phyloP scores from a whole-genome alignment of 129 eudicot species.

The Heracleum sosnowskyi region DNA sequence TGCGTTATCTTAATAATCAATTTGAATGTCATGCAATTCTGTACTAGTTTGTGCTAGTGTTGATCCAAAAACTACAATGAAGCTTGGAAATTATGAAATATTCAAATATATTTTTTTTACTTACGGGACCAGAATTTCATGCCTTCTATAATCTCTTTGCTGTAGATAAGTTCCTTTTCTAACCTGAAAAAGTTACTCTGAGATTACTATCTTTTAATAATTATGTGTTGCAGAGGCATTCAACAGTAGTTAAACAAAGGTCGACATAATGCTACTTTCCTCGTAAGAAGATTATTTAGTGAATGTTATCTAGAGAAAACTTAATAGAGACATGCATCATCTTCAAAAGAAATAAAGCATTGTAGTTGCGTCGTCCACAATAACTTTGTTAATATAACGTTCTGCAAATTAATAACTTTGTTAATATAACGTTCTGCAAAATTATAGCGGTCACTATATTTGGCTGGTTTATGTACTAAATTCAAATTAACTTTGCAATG shows the following conservation, averaged over 20 bases:
- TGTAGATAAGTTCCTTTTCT: not conserved
- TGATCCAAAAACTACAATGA: too few relatives aligned
- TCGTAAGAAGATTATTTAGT: not conserved
- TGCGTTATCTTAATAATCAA: too few relatives aligned
- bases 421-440: not conserved
- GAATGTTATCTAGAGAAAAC: not conserved
- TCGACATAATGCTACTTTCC: not conserved
- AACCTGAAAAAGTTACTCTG: not conserved
- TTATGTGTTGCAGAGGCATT: not conserved
- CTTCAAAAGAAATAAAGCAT: not conserved
- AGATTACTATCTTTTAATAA: not conserved
- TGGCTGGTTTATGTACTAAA: not conserved
- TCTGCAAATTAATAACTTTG: not conserved
- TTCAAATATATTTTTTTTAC: too few relatives aligned
- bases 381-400: not conserved
- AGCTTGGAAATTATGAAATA: too few relatives aligned
- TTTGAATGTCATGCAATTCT: too few relatives aligned
- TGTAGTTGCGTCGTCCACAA: not conserved
- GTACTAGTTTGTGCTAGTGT: too few relatives aligned
- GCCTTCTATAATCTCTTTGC: not conserved
- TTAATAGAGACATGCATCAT: not conserved
- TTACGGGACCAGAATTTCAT: too few relatives aligned
- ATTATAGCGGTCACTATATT: not conserved
- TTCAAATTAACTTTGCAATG: slow-evolving; percentile 2
- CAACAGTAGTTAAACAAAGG: not conserved